Evolutionary conservation across 2,329 filamentous ascomycete species (phyloP).

Genomic region (Hypoxylon sp.): DNA sequence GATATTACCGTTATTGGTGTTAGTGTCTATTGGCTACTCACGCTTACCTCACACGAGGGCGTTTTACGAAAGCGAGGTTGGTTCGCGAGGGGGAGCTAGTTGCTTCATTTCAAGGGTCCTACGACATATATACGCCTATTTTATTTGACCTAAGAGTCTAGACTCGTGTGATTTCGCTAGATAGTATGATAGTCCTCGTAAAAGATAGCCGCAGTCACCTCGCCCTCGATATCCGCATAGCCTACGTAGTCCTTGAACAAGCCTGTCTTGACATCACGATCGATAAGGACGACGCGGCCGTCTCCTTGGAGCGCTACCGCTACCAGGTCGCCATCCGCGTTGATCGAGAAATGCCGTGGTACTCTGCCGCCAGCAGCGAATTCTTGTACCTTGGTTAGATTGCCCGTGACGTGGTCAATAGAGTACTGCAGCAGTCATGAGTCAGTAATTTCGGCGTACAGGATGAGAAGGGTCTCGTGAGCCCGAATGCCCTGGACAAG

Average conservation of each 20-base stretch:
- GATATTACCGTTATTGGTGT: slow-evolving; percentile 19
- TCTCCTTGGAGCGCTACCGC: slow-evolving; percentile 76
- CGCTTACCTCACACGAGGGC: not conserved
- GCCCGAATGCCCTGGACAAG: not conserved
- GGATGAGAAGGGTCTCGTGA: not conserved
- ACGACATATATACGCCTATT: slow-evolving; percentile 25
- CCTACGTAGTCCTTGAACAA: slow-evolving; percentile 65
- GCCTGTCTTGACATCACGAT: slow-evolving; percentile 72
- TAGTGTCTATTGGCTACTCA: not conserved
- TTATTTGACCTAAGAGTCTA: slow-evolving; percentile 30
- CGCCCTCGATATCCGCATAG: slow-evolving; percentile 59
- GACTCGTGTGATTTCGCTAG: slow-evolving; percentile 13
- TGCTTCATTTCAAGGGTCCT: slow-evolving; percentile 18
- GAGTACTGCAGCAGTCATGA: slow-evolving; percentile 58
- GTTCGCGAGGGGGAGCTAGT: slow-evolving; percentile 1
- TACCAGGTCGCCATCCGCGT: slow-evolving; percentile 73
- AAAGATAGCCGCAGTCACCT: slow-evolving; percentile 65
- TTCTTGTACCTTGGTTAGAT: slow-evolving; percentile 68
- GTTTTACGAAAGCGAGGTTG: slow-evolving; percentile 13
- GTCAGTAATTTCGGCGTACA: slow-evolving; percentile 19
- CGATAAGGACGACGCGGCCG: slow-evolving; percentile 72
- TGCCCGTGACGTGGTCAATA: slow-evolving; percentile 68
- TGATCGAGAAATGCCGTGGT: slow-evolving; percentile 78
- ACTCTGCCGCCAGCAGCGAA: slow-evolving; percentile 74
- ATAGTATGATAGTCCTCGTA: slow-evolving; percentile 55